Evolutionary conservation across 345 rosid genomes (phyloP), one percentile per base, ranked within the genome.

Genomic region (Raphanus raphanistrum): DNA sequence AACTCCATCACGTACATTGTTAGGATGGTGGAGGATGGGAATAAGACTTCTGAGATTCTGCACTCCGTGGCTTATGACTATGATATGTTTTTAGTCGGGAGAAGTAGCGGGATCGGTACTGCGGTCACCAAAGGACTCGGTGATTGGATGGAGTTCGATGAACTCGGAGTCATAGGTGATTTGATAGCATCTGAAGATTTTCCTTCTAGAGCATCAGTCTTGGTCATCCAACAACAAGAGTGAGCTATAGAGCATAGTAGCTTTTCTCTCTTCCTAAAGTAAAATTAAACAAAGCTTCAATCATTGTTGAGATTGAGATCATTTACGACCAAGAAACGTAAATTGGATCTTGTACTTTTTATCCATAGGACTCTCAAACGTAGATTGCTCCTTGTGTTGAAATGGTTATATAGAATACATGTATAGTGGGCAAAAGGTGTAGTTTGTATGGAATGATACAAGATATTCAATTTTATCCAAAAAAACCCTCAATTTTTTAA

Each of bases 141-240:
- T 0, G 73, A 86, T 32, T 91, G 92, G 94, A 84, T 74, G 13
- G 94, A 91, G 45, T 78, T 79, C 10, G 87, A 90, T 0, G 94
- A 91, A 72, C 82, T 91, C 31, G 97, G 94, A 8, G 3, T 84
- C 41, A 52, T 91, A 0, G 90, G 94, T 31, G 97, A 91, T 81
- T 63, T 86, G 41, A 84, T 89, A 43, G 88, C 97, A 10, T 88
- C 94, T 12, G 54, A 70, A 1, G 89, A 89, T 84, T 43, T 79
- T 35, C 48, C 79, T 13, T 65, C 81, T 50, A 82, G 28, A 64
- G 83, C 81, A 17, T 84, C 90, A 1, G 86, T 85, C 1, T 80
- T 89, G 63, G 71, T 91, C 6, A 76, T 89, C 17, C 93, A 89
- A 72, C 92, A 87, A 63, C 86, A 85, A 43, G 75, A 68, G 31